Evolutionary conservation across 192 early-diverging fungal species (phyloP), one percentile per base, ranked within the genome.

Genomic region (Backusella tuberculispora): DNA sequence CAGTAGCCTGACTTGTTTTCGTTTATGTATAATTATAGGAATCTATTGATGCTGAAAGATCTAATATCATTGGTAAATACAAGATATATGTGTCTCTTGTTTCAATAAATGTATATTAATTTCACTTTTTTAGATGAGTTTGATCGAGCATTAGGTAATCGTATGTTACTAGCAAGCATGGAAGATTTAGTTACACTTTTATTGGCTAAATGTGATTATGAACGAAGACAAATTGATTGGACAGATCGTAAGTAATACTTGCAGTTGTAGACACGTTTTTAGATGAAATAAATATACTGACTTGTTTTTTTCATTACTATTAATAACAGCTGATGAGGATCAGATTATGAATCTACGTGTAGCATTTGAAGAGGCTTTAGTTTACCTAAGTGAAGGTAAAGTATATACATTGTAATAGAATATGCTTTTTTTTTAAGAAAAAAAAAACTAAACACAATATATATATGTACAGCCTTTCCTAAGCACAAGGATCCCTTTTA

Each of bases 101-200:
- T 2, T 34, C 29, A 34, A 0, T 67, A 24, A 66, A 21, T 13
- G 13, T 13, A 44, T 46, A 13, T 38, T 48, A 9, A n/a, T 26
- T 19, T 14, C n/a, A 8, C 47, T 45, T 43, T 66, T 3, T 26
- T 65, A 80, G 80, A 44, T 63, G 19, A 80, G 6, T 74, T 78
- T 46, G 53, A 83, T 17, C 50, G 65, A 1, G 81, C 84, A 10
- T 64, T 85, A 40, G 17, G 38, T 5, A 76, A 50, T 14, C 70
- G 60, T 10, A n/a, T 72, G 41, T 15, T 83, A 15, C n/a, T 74
- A n/a, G 40, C 74, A 0, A 77, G 76, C 6, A 41, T 83, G 17
- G 81, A 85, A 60, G 81, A 85, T 42, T 14, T 85, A 15, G 63
- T 85, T 2, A 80, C 83, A 38, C 37, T 80, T 6, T 13, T 82